Evolutionary conservation across 192 early-diverging fungal species (phyloP).

Genomic region (Cladochytrium replicatum): DNA sequence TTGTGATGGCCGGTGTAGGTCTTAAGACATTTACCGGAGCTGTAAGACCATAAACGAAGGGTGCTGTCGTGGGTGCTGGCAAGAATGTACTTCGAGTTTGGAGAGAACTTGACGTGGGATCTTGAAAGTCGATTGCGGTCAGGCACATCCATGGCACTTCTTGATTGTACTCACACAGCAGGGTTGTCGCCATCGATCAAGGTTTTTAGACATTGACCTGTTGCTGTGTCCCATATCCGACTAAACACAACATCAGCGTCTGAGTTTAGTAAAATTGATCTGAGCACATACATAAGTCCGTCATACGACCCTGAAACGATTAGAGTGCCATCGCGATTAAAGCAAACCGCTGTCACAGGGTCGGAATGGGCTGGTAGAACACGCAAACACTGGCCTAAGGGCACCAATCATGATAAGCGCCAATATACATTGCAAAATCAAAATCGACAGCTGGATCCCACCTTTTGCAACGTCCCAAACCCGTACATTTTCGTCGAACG

Average conservation of each 20-base stretch:
- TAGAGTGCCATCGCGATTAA: constrained; percentile 94
- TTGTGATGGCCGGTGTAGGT: constrained; percentile 88
- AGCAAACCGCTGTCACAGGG: constrained; percentile 89
- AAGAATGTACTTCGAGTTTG: constrained; percentile 97
- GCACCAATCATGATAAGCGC: too few species aligned
- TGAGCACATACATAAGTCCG: constrained; percentile 88
- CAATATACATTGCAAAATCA: too few species aligned
- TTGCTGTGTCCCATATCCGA: constrained; percentile 96
- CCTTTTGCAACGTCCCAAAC: constrained; percentile 94
- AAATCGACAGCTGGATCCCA: constrained; percentile 2
- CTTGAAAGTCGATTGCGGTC: too few species aligned
- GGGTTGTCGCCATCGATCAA: constrained; percentile 93
- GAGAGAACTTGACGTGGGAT: constrained; percentile 95
- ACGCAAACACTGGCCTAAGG: constrained; percentile 81
- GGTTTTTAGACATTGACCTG: constrained; percentile 97
- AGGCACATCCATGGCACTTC: too few species aligned
- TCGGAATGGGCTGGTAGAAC: constrained; percentile 90
- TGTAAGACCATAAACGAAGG: constrained; percentile 88
- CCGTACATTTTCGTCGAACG: constrained; percentile 92
- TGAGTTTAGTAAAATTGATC: background rate
- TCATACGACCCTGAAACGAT: constrained; percentile 92
- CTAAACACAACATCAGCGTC: constrained; percentile 25
- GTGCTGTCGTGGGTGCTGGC: constrained; percentile 90
- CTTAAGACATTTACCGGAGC: constrained; percentile 90
- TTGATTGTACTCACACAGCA: constrained; percentile 79